These are phyloP conservation scores for Plantago coronopus DNA, from an alignment of 305 asterid genomes.

Conservation along the genomic window DNA sequence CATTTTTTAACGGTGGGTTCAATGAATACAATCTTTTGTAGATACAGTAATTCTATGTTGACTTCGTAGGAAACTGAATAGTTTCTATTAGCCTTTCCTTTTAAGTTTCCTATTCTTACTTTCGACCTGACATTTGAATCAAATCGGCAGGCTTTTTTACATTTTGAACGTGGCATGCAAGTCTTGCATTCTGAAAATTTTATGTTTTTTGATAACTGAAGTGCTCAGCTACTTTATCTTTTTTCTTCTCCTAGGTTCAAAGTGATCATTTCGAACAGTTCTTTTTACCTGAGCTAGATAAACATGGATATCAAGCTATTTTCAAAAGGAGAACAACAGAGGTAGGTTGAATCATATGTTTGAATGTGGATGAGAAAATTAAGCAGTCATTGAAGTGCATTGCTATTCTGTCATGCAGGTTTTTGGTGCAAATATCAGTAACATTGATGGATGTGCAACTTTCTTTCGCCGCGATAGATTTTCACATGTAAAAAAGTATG, in stretches of 20 bases:
- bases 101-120: no score
- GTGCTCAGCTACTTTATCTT: background rate
- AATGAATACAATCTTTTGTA: background rate
- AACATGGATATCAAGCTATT: constrained; percentile 89
- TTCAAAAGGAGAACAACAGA: constrained; percentile 80
- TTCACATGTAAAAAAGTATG: constrained; percentile 90
- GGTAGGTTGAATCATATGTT: constrained; percentile 43
- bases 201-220: background rate
- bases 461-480: constrained; percentile 97
- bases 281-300: constrained; percentile 91
- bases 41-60: background rate
- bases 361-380: constrained; percentile 12
- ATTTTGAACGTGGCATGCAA: no score
- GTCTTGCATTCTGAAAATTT: no score
- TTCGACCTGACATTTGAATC: no score
- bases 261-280: constrained; percentile 87
- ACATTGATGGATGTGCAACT: constrained; percentile 90
- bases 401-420: constrained; percentile 43
- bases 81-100: no score
- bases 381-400: constrained; percentile 19
- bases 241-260: constrained; percentile 59
- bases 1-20: background rate
- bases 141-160: no score
- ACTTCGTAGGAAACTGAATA: no score
- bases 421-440: constrained; percentile 32